These are phyloP conservation scores for Aspergillus unguis DNA, from an alignment of 2,329 filamentous ascomycete genomes.

Conservation along the genomic window DNA sequence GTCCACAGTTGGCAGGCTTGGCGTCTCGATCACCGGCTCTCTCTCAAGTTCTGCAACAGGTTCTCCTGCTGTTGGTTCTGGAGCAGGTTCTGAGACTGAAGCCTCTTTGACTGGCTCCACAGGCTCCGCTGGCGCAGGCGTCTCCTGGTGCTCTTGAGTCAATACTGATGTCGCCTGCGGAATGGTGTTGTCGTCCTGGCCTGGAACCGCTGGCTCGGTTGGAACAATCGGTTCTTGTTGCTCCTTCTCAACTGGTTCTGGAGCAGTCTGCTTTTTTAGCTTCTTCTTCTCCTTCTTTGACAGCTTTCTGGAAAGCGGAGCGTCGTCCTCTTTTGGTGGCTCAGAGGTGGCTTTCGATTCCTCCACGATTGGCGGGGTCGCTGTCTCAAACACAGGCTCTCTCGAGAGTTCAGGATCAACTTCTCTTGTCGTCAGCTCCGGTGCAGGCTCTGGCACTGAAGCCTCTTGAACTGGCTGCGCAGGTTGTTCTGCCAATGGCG, in stretches of 20 bases:
- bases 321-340: slow-evolving; percentile 7
- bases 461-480: neutral
- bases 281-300: slow-evolving; percentile 40
- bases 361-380: neutral
- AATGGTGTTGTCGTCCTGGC: neutral
- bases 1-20: neutral
- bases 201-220: neutral
- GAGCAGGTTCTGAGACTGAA: neutral
- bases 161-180: neutral
- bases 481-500: neutral
- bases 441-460: neutral
- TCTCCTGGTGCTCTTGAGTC: neutral
- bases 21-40: neutral
- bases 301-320: slow-evolving; percentile 19
- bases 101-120: neutral
- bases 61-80: neutral
- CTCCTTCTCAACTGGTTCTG: slow-evolving; percentile 7
- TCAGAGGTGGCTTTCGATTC: neutral
- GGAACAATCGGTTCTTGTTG: slow-evolving; percentile 1
- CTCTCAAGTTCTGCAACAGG: neutral
- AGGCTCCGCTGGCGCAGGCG: neutral
- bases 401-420: neutral
- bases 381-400: neutral
- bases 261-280: slow-evolving; percentile 26
- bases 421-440: neutral